A percentile compares a stretch with the other conserved stretches of the same genome.
Evolutionary conservation across 495 filamentous ascomycete genomes (phyloP).

Genomic region (Neurospora intermedia): DNA sequence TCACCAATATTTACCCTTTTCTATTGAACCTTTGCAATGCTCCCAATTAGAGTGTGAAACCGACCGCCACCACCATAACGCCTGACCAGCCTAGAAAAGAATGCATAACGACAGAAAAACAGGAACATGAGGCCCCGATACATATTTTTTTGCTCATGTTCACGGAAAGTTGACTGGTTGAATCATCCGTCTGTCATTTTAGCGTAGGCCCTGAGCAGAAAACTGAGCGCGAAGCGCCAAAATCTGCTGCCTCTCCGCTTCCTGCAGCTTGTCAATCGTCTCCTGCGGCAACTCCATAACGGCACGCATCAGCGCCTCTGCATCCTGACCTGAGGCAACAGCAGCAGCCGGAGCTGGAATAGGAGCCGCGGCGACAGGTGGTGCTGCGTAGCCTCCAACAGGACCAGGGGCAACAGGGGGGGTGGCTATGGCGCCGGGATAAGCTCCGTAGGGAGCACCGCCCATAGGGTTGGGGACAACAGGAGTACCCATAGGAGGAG

Average conservation of each 20-base stretch:
- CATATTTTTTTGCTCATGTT: not conserved
- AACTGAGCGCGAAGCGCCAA: slow-evolving; percentile 45
- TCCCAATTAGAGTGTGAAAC: not conserved
- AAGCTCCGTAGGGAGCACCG: slow-evolving; percentile 21
- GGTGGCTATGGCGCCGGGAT: slow-evolving; percentile 47
- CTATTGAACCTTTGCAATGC: not conserved
- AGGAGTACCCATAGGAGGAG: slow-evolving; percentile 9
- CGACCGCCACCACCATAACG: not conserved
- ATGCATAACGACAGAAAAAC: not conserved
- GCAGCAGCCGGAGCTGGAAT: slow-evolving; percentile 23
- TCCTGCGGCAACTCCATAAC: slow-evolving; percentile 66
- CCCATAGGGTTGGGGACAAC: slow-evolving; percentile 12
- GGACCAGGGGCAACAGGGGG: slow-evolving; percentile 34
- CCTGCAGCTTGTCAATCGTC: slow-evolving; percentile 63
- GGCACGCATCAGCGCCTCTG: slow-evolving; percentile 60
- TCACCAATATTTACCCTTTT: not conserved
- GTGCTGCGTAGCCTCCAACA: slow-evolving; percentile 25
- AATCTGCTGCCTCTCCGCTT: slow-evolving; percentile 63
- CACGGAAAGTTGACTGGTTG: not conserved
- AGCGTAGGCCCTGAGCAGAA: slow-evolving; percentile 2
- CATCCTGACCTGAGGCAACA: slow-evolving; percentile 39
- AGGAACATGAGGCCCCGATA: not conserved
- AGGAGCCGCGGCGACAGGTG: slow-evolving; percentile 23
- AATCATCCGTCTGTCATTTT: not conserved
- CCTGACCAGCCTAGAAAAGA: not conserved